phyloP scores from a whole-genome alignment of 2,329 filamentous ascomycete genomes.

The Aaosphaeria pasadenensis region DNA sequence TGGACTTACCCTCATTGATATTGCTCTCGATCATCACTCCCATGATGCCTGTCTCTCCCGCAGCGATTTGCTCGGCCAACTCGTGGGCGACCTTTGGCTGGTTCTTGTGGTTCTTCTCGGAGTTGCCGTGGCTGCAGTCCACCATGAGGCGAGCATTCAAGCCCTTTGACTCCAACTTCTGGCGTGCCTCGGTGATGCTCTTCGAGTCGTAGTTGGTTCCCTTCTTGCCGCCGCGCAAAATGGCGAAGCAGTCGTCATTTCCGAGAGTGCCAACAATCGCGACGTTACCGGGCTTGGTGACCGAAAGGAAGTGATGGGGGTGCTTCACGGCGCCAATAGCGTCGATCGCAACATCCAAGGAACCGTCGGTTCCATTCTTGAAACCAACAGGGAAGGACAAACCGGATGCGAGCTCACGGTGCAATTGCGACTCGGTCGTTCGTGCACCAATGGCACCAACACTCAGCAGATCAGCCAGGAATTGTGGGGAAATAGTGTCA shows the following conservation, averaged over 20 bases:
- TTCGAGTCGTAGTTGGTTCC: conserved; percentile 73
- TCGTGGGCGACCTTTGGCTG: conserved; percentile 87
- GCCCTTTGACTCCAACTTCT: conserved; percentile 70
- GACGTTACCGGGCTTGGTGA: conserved; percentile 93
- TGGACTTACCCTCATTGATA: conserved; percentile 78
- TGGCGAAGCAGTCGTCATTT: conserved; percentile 96
- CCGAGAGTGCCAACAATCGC: conserved; percentile 92
- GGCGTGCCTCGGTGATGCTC: conserved; percentile 81
- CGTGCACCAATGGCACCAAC: conserved; percentile 93
- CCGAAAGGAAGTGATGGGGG: conserved; percentile 94
- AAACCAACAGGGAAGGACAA: conserved; percentile 97
- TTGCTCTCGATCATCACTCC: conserved; percentile 99
- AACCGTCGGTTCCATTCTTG: conserved; percentile 98
- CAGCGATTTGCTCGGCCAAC: conserved; percentile 79
- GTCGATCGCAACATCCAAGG: conserved; percentile 84
- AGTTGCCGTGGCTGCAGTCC: conserved; percentile 97
- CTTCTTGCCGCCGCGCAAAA: conserved; percentile 85
- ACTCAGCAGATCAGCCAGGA: conserved; percentile 86
- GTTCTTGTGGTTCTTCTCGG: conserved; percentile 93
- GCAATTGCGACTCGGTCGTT: conserved; percentile 93
- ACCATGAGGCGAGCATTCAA: conserved; percentile 84
- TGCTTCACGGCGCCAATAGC: conserved; percentile 90
- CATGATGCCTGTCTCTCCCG: conserved; percentile 84
- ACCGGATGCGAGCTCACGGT: conserved; percentile 90
- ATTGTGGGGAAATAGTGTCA: conserved; percentile 97